Evolutionary conservation across 225 moss, liverwort and hornwort genomes (phyloP), one percentile per base, ranked within the genome.

Genomic region (Bryoerythrophyllum caledonicum): DNA sequence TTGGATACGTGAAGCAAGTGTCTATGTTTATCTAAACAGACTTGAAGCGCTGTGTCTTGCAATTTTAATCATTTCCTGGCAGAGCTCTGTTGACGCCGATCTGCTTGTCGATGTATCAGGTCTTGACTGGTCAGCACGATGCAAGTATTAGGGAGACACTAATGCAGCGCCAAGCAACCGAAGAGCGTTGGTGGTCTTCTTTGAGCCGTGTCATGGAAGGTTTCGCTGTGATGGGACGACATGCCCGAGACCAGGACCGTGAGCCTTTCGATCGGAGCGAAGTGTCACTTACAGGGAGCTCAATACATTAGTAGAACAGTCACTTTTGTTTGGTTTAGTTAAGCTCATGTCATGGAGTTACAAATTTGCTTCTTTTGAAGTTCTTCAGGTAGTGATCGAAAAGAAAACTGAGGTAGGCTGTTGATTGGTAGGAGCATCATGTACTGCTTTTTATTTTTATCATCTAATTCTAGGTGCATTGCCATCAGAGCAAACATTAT

Each of bases 261-360:
- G 87, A 85, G 44, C 74, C 88, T 23, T 72, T 88, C 43, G 88
- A 85, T 79, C 85, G 88, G 88, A 88, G 73, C 60, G 78, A 81
- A 79, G 62, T 85, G 69, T 82, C 81, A 43, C 76, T 85, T 8
- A 85, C 83, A 49, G 81, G 85, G 74, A 87, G 80, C 74, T 82
- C 84, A 34, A 72, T 60, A 62, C 20, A 78, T 34, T 80, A 77
- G 48, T 49, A 6, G 80, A 70, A 59, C 27, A 53, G 37, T 65
- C n/a, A 19, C 51, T 37, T 23, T 55, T 32, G 48, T 20, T 15
- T 24, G n/a, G 2, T 70, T 64, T 73, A 40, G 26, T 26, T 68
- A 70, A 17, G 28, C 60, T 54, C 21, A 58, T 26, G 60, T 32
- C 65, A 27, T 35, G 53, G 65, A 70, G 53, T 23, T 51, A 67